Conservation (phyloP, 805 yeast genomes). For the Nakazawaea holstii region DNA sequence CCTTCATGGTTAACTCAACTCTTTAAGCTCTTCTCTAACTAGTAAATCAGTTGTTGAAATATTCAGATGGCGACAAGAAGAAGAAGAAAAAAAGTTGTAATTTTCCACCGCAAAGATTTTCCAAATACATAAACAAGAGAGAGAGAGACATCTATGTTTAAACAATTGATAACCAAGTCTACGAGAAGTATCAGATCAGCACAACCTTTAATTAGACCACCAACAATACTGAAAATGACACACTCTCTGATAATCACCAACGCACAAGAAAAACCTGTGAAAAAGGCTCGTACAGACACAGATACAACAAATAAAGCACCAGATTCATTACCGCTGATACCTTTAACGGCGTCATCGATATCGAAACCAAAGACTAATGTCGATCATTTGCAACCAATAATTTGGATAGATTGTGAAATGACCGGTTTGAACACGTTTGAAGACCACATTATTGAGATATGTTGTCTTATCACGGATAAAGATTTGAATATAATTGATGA, state of each 20-base stretch:
- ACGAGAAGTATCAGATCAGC: background rate
- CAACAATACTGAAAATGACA: background rate
- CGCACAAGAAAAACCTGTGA: slow-evolving; percentile 2
- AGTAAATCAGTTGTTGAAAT: too few relatives aligned
- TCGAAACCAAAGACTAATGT: slow-evolving; percentile 2
- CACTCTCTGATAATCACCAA: background rate
- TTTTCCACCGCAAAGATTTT: background rate
- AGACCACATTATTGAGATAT: slow-evolving; percentile 89
- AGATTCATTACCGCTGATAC: slow-evolving; percentile 1
- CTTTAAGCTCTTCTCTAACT: background rate
- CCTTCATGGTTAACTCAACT: slow-evolving; percentile 3
- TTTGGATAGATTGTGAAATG: slow-evolving; percentile 99
- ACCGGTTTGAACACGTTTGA: slow-evolving; percentile 80
- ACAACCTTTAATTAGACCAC: too few relatives aligned
- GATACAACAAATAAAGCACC: background rate
- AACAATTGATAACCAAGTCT: background rate
- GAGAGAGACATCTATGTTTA: background rate
- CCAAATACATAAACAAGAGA: background rate
- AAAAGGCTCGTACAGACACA: background rate
- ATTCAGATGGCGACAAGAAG: background rate
- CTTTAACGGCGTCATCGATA: background rate
- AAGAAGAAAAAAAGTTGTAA: background rate
- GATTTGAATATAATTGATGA: slow-evolving; percentile 65
- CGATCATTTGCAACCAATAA: slow-evolving; percentile 36
- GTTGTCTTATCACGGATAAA: slow-evolving; percentile 87